Evolutionary conservation across 345 rosid species (phyloP).

Genomic region (Acer saccharum): DNA sequence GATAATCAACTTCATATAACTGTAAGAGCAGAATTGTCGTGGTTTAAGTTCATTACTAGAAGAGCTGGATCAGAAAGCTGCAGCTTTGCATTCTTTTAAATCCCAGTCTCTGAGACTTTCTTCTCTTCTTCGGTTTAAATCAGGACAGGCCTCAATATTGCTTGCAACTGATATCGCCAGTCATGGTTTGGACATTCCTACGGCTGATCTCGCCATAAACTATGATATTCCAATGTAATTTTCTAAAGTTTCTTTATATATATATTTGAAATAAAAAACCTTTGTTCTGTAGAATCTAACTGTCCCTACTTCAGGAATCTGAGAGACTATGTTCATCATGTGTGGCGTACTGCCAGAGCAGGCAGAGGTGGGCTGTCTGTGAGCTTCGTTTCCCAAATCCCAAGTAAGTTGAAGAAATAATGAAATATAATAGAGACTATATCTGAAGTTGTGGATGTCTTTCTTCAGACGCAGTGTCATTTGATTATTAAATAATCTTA

Average conservation of each 20-base stretch:
- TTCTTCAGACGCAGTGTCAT: too few relatives aligned
- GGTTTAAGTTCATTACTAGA: too few relatives aligned
- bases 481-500: too few relatives aligned
- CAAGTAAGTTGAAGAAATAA: slow-evolving; percentile 55
- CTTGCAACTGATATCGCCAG: slow-evolving; percentile 96
- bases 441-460: not conserved
- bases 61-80: slow-evolving; percentile 78
- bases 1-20: too few relatives aligned
- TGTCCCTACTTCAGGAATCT: slow-evolving; percentile 54
- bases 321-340: slow-evolving; percentile 96
- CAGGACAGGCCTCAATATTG: slow-evolving; percentile 74
- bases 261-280: not conserved
- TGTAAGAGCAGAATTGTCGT: too few relatives aligned
- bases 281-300: slow-evolving; percentile 11
- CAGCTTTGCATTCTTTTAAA: slow-evolving; percentile 77
- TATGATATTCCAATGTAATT: slow-evolving; percentile 90
- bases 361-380: slow-evolving; percentile 91
- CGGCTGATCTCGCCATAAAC: slow-evolving; percentile 92
- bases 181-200: slow-evolving; percentile 96
- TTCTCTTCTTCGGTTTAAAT: slow-evolving; percentile 81
- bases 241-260: not conserved
- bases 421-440: not conserved
- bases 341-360: slow-evolving; percentile 98
- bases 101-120: slow-evolving; percentile 79
- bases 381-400: slow-evolving; percentile 75